Evolutionary conservation across 441 rosid genomes (phyloP).

Genomic region (Sinapis alba): DNA sequence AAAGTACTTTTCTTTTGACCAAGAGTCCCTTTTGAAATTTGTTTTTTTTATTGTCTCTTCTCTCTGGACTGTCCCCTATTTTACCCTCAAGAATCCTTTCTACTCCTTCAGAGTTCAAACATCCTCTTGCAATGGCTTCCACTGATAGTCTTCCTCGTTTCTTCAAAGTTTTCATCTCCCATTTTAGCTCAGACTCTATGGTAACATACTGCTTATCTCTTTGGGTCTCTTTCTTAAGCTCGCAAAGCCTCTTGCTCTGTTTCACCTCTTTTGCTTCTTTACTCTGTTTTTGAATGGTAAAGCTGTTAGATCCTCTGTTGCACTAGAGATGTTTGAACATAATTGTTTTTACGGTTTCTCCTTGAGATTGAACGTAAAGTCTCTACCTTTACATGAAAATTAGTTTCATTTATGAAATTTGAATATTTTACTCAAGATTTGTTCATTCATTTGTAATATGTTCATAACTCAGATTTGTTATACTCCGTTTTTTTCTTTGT

Average conservation of each 20-base stretch:
- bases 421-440: neutral
- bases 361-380: neutral
- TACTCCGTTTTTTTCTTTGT: too few species aligned
- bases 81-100: neutral
- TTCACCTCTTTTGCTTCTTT: conserved; percentile 6
- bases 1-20: neutral
- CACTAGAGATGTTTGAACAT: neutral
- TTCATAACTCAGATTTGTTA: neutral
- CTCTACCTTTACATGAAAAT: neutral
- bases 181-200: conserved; percentile 16
- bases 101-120: neutral
- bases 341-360: neutral
- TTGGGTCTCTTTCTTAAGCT: neutral
- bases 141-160: conserved; percentile 11
- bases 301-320: neutral
- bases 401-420: neutral
- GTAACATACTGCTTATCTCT: neutral
- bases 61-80: neutral
- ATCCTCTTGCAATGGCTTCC: conserved; percentile 5
- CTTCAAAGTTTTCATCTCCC: conserved; percentile 21
- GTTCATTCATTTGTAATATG: neutral
- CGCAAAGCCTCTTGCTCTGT: neutral
- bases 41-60: neutral
- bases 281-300: conserved; percentile 15
- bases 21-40: neutral